Conservation (phyloP, 768 basidiomycete species). For the Dacryopinax spathularia region DNA sequence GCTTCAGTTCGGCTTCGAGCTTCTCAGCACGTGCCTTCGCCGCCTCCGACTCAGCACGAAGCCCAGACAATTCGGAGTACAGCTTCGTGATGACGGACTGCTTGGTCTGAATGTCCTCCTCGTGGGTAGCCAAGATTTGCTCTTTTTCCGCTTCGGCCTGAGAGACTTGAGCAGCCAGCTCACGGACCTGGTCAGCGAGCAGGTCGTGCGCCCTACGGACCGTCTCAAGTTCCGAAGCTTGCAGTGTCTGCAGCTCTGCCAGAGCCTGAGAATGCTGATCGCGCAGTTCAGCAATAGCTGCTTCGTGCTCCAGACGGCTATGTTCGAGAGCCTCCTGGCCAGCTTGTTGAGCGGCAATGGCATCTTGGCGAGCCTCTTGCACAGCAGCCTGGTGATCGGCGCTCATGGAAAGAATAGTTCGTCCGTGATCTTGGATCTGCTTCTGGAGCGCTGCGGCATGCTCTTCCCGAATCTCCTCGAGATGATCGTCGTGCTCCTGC, state of each 20-base stretch:
- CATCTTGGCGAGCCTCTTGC: conserved; percentile 27
- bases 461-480: conserved; percentile 36
- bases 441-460: conserved; percentile 31
- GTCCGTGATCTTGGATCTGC: conserved; percentile 23
- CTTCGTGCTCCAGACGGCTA: conserved; percentile 60
- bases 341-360: conserved; percentile 27
- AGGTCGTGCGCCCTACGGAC: conserved; percentile 26
- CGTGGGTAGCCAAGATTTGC: conserved; percentile 21
- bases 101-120: conserved; percentile 40
- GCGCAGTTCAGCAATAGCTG: conserved; percentile 43
- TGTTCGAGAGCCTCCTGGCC: conserved; percentile 32
- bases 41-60: conserved; percentile 30
- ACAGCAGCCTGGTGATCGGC: conserved; percentile 38
- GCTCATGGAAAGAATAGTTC: not conserved
- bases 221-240: conserved; percentile 35
- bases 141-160: conserved; percentile 26
- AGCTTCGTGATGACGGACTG: conserved; percentile 31
- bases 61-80: conserved; percentile 36
- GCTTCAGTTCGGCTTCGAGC: conserved; percentile 46
- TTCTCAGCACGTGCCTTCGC: conserved; percentile 32
- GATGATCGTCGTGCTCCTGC: conserved; percentile 27
- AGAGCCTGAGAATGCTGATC: conserved; percentile 32
- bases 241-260: conserved; percentile 37
- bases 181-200: conserved; percentile 7
- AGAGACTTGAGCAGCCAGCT: conserved; percentile 31